Conservation (phyloP, 2,329 filamentous ascomycete genomes). For the Microthyrium microscopicum region DNA sequence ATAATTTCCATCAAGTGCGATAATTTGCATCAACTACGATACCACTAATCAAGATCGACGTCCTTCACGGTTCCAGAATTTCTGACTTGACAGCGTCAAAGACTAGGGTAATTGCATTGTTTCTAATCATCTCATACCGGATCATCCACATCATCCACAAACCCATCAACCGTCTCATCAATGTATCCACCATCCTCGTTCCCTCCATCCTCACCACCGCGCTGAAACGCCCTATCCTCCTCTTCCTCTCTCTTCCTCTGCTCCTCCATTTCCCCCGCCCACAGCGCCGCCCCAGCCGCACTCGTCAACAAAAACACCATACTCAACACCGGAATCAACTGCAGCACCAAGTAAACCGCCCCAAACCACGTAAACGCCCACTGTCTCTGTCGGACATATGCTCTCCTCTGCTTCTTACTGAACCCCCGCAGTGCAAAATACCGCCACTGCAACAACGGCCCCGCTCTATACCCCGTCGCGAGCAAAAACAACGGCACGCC, state of each 20-base stretch:
- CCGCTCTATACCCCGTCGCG: constrained; percentile 71
- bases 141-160: no score
- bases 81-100: no score
- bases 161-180: no score
- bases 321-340: constrained; percentile 78
- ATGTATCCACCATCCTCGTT: no score
- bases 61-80: no score
- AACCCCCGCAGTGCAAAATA: constrained; percentile 73
- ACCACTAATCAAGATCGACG: no score
- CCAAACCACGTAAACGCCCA: constrained; percentile 91
- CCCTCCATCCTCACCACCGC: no score
- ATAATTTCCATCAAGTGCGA: no score
- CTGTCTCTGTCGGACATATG: constrained; percentile 47
- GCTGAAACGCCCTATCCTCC: no score
- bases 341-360: constrained; percentile 63
- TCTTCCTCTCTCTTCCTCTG: constrained; percentile 6
- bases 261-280: constrained; percentile 65
- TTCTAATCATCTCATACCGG: no score
- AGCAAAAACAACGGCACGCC: constrained; percentile 76
- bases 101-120: no score
- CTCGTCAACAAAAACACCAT: constrained; percentile 89
- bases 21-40: no score
- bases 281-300: constrained; percentile 68
- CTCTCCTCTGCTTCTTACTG: constrained; percentile 55
- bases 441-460: constrained; percentile 78